These are phyloP conservation scores for Lentinula sp. DNA, from an alignment of 768 basidiomycete genomes.

Conservation along the genomic window DNA sequence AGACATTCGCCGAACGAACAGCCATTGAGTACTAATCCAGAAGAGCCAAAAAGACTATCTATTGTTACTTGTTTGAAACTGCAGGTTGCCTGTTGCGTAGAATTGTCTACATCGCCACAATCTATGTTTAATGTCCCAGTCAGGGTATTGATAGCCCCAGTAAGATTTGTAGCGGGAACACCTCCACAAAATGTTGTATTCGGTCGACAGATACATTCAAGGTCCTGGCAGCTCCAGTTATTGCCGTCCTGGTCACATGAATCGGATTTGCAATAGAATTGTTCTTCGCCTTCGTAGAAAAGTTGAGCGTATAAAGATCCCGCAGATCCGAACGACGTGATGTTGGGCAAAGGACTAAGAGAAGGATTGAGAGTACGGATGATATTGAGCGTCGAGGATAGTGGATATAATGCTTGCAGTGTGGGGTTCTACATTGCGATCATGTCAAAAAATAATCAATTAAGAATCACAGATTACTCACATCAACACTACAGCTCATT, in stretches of 20 bases:
- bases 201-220: conserved; percentile 68
- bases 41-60: conserved; percentile 62
- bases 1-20: conserved; percentile 92
- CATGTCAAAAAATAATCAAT: not conserved
- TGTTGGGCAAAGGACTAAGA: conserved; percentile 62
- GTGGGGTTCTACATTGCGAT: conserved; percentile 64
- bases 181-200: conserved; percentile 75
- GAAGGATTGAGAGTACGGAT: conserved; percentile 67
- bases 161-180: conserved; percentile 38
- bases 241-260: conserved; percentile 59
- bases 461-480: conserved; percentile 29
- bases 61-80: conserved; percentile 71
- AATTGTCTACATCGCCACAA: conserved; percentile 46
- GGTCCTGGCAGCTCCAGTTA: conserved; percentile 67
- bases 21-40: conserved; percentile 64
- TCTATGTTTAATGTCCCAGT: conserved; percentile 59
- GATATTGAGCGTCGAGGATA: conserved; percentile 69
- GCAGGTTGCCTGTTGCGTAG: conserved; percentile 52
- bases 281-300: conserved; percentile 77
- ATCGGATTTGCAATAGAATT: conserved; percentile 79
- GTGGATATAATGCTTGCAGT: conserved; percentile 68
- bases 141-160: conserved; percentile 58
- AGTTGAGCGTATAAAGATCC: conserved; percentile 62
- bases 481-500: conserved; percentile 80
- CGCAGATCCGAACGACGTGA: conserved; percentile 49